Base-by-base conservation (phyloP, 441 rosid species). In the Aquilaria agallochum region DNA sequence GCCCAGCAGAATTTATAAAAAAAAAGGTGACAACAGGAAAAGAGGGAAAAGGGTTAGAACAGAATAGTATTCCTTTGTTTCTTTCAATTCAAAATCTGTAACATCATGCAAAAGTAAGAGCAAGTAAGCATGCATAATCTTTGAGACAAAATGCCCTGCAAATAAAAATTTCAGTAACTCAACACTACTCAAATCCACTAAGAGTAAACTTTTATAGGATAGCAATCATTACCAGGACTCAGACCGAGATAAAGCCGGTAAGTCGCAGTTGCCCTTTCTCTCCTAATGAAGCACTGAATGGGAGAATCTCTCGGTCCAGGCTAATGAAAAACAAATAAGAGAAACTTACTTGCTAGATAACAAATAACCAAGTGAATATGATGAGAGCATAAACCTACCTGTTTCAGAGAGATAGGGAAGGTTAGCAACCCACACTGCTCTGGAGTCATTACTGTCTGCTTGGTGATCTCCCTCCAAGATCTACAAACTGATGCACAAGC, bases 271-370 rank as follows among this genome's bases (percentile, higher is more conserved):
- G 83, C 77, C 66, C 90, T 79, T 55, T 90, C 96, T 67, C 98
- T 83, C 78, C 68, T 83, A 33, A 93, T 87, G 76, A 76, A 93
- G 83, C 98, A 93, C 61, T 93, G 96, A 69, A 90, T 88, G 2
- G 93, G 90, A 70, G 79, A 69, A 56, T 87, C 95, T 78, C 92
- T 81, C 40, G 95, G 95, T 31, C 96, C 98, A 51, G 96, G 98
- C 98, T 93, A 51, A 56, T 14, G 58, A 68, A 61, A 48, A 66
- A 67, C 57, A 67, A 53, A 40, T 4, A 45, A 12, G 50, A 59
- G 32, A 46, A 50, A n/a, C 40, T 20, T 49, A 53, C 7, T 5
- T 31, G 46, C 42, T 10, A 11, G 31, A 2, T 53, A 54, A 57
- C 50, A 30, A 62, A 47, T 20, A 51, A 31, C 20, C 13, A 45